A percentile compares a stretch with the other conserved stretches of the same genome.
Conservation (phyloP, 805 yeast genomes). For the Pachysolen tannophilus region DNA sequence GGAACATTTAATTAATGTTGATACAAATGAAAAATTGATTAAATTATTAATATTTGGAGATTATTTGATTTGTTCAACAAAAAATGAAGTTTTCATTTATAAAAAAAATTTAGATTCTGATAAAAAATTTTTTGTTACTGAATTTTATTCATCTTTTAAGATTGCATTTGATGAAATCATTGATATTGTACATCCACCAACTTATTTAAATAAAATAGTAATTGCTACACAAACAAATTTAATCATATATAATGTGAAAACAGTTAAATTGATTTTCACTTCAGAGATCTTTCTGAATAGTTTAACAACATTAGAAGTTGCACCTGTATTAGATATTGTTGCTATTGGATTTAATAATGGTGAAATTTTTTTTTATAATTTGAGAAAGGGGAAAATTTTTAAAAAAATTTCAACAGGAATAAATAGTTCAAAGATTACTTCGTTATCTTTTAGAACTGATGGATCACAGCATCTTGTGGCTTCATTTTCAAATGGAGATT, state of each 20-base stretch:
- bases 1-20: slow-evolving; percentile 29
- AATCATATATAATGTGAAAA: slow-evolving; percentile 62
- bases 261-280: slow-evolving; percentile 59
- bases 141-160: slow-evolving; percentile 55
- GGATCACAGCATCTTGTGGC: slow-evolving; percentile 78
- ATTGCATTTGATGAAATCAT: slow-evolving; percentile 55
- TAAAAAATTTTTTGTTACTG: slow-evolving; percentile 53
- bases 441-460: slow-evolving; percentile 87
- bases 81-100: slow-evolving; percentile 20
- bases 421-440: slow-evolving; percentile 31
- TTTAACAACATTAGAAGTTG: slow-evolving; percentile 64
- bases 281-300: slow-evolving; percentile 42
- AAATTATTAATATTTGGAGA: slow-evolving; percentile 69
- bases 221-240: slow-evolving; percentile 67
- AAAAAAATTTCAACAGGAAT: slow-evolving; percentile 42
- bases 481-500: slow-evolving; percentile 73
- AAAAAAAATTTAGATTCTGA: slow-evolving; percentile 27
- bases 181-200: slow-evolving; percentile 73
- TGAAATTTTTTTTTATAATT: slow-evolving; percentile 52
- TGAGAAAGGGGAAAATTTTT: slow-evolving; percentile 53
- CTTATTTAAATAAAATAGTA: slow-evolving; percentile 83
- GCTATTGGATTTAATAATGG: slow-evolving; percentile 76
- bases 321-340: slow-evolving; percentile 81
- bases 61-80: slow-evolving; percentile 52
- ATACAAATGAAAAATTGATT: slow-evolving; percentile 27